Base-by-base conservation (phyloP, 352 stramenopile species). In the Albugo laibachii region DNA sequence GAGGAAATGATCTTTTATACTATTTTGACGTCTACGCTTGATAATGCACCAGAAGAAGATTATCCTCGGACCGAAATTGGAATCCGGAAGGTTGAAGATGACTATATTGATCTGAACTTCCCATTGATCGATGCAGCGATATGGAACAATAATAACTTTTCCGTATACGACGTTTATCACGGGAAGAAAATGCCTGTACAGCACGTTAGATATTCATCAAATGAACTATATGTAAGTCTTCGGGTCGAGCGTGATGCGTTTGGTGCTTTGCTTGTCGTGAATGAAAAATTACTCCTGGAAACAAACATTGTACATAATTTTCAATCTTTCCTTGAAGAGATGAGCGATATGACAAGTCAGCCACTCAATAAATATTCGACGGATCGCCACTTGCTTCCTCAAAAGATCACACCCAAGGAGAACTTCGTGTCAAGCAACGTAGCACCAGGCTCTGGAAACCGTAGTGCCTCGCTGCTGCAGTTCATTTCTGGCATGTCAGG, bases 91-190 rank as follows among this genome's bases (percentile, higher is more conserved):
- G 24, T 31, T 31, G 24, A 8, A 31, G 8, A 31, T 3, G 3
- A 31, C 24, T 8, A 19, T 24, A 43, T 43, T 43, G 16, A 19
- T 43, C 38, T 24, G 3, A 43, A 24, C 8, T 43, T 24, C 8
- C 38, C 38, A 10, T 43, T 43, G 38, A 10, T 43, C 8, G 38
- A 31, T 31, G 24, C 24, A 31, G 24, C 24, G 8, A 31, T 8
- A 10, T 31, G 24, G 24, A 31, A 31, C 3, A 31, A 31, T 31
- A 10, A 3, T 3, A 31, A 8, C 24, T 31, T 65, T 15, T 61
- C 41, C 19, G 60, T 71, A 0, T 88, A 69, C 43, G 73, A 89
- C 35, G 57, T 83, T 2, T 89, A 82, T 41, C 63, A 62, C 37
- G 76, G 76, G 19, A 50, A 63, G 0, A 58, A 76, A 36, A 35